Evolutionary conservation across 495 filamentous ascomycete species (phyloP).

Genomic region (Parathielavia appendiculata): DNA sequence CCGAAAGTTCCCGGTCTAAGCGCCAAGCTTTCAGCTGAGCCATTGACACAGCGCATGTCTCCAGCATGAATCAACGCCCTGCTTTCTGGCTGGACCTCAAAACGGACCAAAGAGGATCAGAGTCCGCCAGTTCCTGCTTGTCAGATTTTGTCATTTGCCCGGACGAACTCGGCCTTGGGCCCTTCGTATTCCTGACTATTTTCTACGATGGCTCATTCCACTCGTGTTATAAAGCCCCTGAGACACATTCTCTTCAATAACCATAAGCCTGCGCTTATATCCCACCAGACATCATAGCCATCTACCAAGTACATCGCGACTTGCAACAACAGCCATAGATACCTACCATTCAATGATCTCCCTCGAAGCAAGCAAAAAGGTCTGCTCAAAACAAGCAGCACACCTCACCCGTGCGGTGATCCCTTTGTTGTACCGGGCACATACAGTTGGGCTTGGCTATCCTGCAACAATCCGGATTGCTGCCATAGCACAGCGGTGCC

Average conservation of each 20-base stretch:
- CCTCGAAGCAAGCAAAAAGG: conserved; percentile 24
- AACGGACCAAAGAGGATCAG: background rate
- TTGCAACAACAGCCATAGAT: background rate
- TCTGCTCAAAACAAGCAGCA: conserved; percentile 32
- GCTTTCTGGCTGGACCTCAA: background rate
- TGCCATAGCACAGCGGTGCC: conserved; percentile 7
- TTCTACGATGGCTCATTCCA: background rate
- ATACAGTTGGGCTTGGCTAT: conserved; percentile 19
- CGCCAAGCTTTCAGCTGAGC: conserved; percentile 18
- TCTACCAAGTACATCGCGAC: background rate
- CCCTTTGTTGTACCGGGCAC: conserved; percentile 19
- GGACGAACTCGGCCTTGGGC: conserved; percentile 15
- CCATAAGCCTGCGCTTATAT: background rate
- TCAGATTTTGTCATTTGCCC: background rate
- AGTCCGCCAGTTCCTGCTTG: background rate
- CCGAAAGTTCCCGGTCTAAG: conserved; percentile 21
- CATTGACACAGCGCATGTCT: conserved; percentile 7
- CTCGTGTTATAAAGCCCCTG: background rate
- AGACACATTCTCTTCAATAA: background rate
- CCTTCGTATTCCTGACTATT: background rate
- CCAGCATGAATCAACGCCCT: background rate
- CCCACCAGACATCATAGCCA: background rate
- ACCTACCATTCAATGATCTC: conserved; percentile 23
- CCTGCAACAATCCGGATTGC: conserved; percentile 26
- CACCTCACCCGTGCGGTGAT: conserved; percentile 30